phyloP scores from a whole-genome alignment of 2,329 filamentous ascomycete genomes.

The Sodiomyces alkalinus region DNA sequence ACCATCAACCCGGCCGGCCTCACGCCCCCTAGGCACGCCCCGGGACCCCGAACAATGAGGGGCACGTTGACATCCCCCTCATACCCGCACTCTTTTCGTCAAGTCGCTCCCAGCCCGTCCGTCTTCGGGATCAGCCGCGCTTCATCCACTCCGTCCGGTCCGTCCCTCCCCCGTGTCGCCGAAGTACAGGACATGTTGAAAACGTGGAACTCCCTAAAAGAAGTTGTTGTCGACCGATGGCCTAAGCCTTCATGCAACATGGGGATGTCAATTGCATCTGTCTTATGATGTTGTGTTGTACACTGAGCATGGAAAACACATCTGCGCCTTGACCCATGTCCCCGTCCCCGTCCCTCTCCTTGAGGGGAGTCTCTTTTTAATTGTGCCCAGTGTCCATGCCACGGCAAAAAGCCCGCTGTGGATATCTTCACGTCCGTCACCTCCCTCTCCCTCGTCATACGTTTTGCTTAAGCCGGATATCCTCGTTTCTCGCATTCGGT shows the following conservation, averaged over 20 bases:
- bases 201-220: no score
- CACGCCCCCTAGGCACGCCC: slow-evolving; percentile 20
- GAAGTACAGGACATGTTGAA: no score
- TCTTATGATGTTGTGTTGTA: not conserved
- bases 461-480: slow-evolving; percentile 42
- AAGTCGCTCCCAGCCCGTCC: no score
- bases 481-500: slow-evolving; percentile 88
- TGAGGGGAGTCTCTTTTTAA: not conserved
- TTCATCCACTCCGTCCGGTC: no score
- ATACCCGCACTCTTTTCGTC: slow-evolving; percentile 34
- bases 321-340: not conserved
- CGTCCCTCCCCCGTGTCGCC: no score
- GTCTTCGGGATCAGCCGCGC: no score
- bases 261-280: no score
- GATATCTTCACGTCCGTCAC: no score
- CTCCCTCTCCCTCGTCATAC: not conserved
- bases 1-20: slow-evolving; percentile 16
- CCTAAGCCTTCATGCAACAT: no score
- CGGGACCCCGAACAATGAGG: slow-evolving; percentile 32
- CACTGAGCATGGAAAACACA: not conserved
- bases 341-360: not conserved
- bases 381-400: no score
- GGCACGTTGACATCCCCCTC: slow-evolving; percentile 38
- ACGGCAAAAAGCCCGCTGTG: no score
- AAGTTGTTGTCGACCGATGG: no score